Evolutionary conservation across 768 basidiomycete genomes (phyloP), one percentile per base, ranked within the genome.

Genomic region (Gymnopilus junonius): DNA sequence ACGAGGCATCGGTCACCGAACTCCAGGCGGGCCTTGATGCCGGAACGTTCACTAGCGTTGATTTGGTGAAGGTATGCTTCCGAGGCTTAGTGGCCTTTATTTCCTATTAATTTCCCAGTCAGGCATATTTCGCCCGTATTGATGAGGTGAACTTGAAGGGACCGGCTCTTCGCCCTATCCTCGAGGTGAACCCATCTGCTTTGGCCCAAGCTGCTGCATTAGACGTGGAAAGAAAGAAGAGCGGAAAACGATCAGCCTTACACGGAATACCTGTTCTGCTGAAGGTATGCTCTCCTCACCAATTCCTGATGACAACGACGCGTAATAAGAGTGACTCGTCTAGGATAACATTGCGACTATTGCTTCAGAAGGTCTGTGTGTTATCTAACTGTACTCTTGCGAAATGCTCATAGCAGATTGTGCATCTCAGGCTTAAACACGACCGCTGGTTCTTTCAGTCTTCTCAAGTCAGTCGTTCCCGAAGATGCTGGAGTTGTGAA

Each of bases 111-210:
- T n/a, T 39, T 11, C 15, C 3, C 6, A n/a, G n/a, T 2, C 25
- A 90, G 88, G 85, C 87, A 1, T 90, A 90, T 70, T 77, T 89
- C 65, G 83, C 83, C 8, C 80, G 89, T 3, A 88, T 90, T 20
- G 85, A 88, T 3, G 85, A 90, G 69, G 88, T 91, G 20, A 90
- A 90, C 65, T 65, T 82, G 10, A 76, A 84, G 60, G 87, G 88
- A 1, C 83, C 87, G 4, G 72, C 73, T 37, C 73, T 91, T 8
- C 85, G 80, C 11, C 87, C 88, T 0, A 78, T 90, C 7, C 74
- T 88, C 8, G 89, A 90, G 59, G 73, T 76, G 1, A 91, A 86
- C 51, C 79, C 84, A 0, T 78, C 76, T 8, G 87, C 87, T 2
- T 74, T 89, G 10, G 65, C 55, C 12, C 78, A 83, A 67, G 88